Base-by-base conservation (phyloP, 2,329 filamentous ascomycete species). In the Trichothecium sympodiale region DNA sequence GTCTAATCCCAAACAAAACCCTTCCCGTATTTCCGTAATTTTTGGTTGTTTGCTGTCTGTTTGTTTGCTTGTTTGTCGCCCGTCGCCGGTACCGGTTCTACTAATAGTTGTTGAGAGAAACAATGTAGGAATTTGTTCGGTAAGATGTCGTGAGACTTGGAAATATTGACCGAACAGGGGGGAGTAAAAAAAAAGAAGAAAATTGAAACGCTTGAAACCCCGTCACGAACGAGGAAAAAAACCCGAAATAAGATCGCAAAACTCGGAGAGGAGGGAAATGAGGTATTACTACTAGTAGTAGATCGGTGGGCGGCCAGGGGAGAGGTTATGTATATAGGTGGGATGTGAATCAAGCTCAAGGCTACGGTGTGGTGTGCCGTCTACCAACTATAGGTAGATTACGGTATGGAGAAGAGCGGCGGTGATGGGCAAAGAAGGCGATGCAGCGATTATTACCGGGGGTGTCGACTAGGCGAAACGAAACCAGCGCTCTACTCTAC, bases 101-200 rank as follows among this genome's bases (percentile, higher is more conserved):
- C 20, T 25, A n/a, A n/a, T n/a, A n/a, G 29, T 34, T 34, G 30
- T 31, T 30, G 36, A 34, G 10, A 6, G 20, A 25, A 10, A 6
- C 20, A 10, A 25, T 6, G 20, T 20, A 39, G 36, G 20, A 25
- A 25, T 25, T 10, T 25, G 20, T 25, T 25, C 6, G 10, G 20
- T 25, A 10, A 10, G 6, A 10, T 31, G 29, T 17, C 29, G 38
- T 37, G 38, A 40, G 38, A 37, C 35, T 32, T 14, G 26, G 15
- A 37, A 16, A 26, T 40, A 29, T 40, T 34, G 25, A 27, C 26
- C 20, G 37, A 17, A 26, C 29, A 26, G 20, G 38, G 17, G 20
- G 40, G 45, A 41, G 40, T 43, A 37, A 45, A 14, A 31, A 33
- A 33, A 32, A 38, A 34, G 39, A 29, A 29, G 38, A 32, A 42